A percentile compares a stretch with the other conserved stretches of the same genome.
Conservation (phyloP, 495 filamentous ascomycete genomes). For the Mycothermus thermophilus region DNA sequence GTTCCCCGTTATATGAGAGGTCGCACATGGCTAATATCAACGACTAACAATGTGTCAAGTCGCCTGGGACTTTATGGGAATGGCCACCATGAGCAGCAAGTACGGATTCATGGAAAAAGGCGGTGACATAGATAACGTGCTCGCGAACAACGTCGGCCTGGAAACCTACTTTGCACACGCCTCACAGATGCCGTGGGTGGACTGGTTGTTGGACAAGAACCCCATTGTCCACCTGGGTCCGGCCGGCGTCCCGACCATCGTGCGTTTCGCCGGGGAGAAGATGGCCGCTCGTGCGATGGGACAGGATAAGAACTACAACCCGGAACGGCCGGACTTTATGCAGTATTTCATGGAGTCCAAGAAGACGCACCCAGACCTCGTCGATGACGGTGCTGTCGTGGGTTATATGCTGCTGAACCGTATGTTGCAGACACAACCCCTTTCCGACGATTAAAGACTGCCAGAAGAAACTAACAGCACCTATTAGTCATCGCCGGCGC, state of each 20-base stretch:
- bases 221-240: conserved; percentile 24
- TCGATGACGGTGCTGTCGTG: conserved; percentile 11
- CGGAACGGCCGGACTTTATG: conserved; percentile 13
- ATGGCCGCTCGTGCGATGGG: conserved; percentile 8
- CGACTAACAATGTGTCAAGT: conserved; percentile 7
- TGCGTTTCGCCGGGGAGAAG: conserved; percentile 5
- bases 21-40: background rate
- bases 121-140: conserved; percentile 23
- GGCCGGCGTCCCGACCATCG: conserved; percentile 9
- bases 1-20: background rate
- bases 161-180: conserved; percentile 29
- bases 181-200: conserved; percentile 34
- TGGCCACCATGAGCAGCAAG: conserved; percentile 22
- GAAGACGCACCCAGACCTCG: conserved; percentile 9
- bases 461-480: too few species aligned
- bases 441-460: too few species aligned
- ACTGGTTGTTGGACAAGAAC: conserved; percentile 35
- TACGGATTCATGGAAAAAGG: conserved; percentile 28
- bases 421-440: too few species aligned
- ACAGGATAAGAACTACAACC: conserved; percentile 7
- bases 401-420: conserved; percentile 20
- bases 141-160: conserved; percentile 26
- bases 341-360: conserved; percentile 18
- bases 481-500: conserved; percentile 31
- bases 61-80: conserved; percentile 23